These are phyloP conservation scores for Cordia subcordata DNA, from an alignment of 257 asterid genomes.

Conservation along the genomic window DNA sequence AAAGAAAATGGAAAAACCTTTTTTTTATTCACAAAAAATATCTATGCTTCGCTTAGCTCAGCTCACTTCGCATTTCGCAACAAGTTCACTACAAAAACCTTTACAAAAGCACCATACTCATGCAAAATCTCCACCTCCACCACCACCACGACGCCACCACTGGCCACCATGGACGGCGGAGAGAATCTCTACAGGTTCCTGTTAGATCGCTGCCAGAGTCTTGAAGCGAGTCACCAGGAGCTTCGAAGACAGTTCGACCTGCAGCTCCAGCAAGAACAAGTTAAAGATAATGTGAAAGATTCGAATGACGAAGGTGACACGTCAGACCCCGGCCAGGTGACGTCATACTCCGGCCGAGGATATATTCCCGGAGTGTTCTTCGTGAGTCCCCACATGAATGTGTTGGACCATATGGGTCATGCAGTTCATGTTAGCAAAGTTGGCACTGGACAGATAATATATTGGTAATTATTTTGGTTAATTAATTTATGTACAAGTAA, in stretches of 20 bases:
- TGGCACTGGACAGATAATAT: constrained; percentile 45
- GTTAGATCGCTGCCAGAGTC: constrained; percentile 31
- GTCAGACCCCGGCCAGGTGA: constrained; percentile 18
- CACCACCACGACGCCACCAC: constrained; percentile 15
- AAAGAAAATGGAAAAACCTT: no score
- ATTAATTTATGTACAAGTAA: not conserved
- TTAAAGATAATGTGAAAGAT: constrained; percentile 1
- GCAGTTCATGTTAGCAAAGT: constrained; percentile 43
- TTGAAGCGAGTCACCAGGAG: constrained; percentile 47
- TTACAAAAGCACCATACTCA: not conserved
- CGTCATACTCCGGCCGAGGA: constrained; percentile 28
- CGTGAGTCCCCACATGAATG: constrained; percentile 41
- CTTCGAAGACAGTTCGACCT: constrained; percentile 39
- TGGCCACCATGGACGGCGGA: constrained; percentile 48
- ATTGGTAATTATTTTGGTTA: constrained; percentile 30
- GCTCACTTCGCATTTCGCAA: no score
- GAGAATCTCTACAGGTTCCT: constrained; percentile 14
- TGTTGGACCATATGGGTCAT: constrained; percentile 58
- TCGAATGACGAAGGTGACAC: constrained; percentile 2
- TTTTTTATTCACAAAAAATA: no score
- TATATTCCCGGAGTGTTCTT: constrained; percentile 29
- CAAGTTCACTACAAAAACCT: no score
- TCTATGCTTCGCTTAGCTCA: no score
- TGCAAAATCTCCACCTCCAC: constrained; percentile 9
- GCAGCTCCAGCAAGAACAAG: constrained; percentile 29